A percentile compares a stretch with the other conserved stretches of the same genome.
Conservation (phyloP, 2,329 filamentous ascomycete genomes). For the Shiraia bambusicola region DNA sequence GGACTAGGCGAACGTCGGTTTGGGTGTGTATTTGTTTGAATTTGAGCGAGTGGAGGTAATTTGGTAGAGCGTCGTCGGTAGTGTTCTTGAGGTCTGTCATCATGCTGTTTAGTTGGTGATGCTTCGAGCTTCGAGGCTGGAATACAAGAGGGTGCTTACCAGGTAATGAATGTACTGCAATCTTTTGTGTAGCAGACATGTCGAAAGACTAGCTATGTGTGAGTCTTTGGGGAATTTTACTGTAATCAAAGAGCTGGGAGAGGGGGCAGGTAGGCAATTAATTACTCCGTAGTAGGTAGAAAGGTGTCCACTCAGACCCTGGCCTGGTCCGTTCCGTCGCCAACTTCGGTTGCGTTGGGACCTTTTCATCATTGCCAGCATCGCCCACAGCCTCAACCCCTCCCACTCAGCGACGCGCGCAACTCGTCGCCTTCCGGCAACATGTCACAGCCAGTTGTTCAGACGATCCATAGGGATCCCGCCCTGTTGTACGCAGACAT, state of each 20-base stretch:
- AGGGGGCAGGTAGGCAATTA: too few species aligned
- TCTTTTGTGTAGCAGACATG: slow-evolving; percentile 51
- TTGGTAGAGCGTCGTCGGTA: slow-evolving; percentile 88
- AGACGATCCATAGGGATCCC: slow-evolving; percentile 98
- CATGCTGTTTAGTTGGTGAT: slow-evolving; percentile 13
- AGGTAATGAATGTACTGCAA: slow-evolving; percentile 67
- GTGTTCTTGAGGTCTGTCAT: slow-evolving; percentile 88
- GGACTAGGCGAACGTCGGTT: slow-evolving; percentile 75
- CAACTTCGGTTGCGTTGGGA: slow-evolving; percentile 25
- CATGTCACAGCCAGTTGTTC: slow-evolving; percentile 84
- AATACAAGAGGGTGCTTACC: slow-evolving; percentile 48
- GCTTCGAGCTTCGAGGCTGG: neutral
- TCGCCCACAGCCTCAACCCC: slow-evolving; percentile 15
- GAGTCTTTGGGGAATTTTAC: neutral
- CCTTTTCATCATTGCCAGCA: slow-evolving; percentile 26
- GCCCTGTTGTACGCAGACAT: slow-evolving; percentile 78
- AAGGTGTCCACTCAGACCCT: slow-evolving; percentile 38
- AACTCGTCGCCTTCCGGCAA: slow-evolving; percentile 29
- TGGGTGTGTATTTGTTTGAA: slow-evolving; percentile 82
- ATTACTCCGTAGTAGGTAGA: slow-evolving; percentile 37
- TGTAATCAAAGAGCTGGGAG: slow-evolving; percentile 1
- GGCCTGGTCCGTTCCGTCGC: slow-evolving; percentile 29
- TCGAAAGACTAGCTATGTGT: slow-evolving; percentile 1
- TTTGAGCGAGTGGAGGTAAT: slow-evolving; percentile 85
- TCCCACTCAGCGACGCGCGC: slow-evolving; percentile 11